Percentiles rank a stretch among this genome's conserved stretches.
Conservation (phyloP, 78 protist species). For the Dictyostelium intermedium region DNA sequence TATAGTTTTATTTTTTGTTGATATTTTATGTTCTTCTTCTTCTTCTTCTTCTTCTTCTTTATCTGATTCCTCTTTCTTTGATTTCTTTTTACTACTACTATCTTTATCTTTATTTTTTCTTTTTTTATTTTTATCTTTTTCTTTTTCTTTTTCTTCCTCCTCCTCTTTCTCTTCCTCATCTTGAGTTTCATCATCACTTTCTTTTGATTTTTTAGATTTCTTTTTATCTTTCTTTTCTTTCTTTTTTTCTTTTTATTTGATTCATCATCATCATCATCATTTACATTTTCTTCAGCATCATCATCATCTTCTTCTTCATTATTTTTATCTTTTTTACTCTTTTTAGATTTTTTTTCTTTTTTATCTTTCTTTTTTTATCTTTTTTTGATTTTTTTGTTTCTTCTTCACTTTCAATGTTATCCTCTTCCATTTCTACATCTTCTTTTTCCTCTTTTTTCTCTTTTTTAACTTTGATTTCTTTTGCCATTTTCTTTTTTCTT, state of each 20-base stretch:
- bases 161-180: background rate
- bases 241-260: background rate
- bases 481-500: background rate
- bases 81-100: background rate
- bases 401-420: background rate
- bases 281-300: slow-evolving; percentile 5
- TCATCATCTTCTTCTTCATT: background rate
- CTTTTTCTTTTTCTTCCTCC: background rate
- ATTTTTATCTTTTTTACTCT: slow-evolving; percentile 11
- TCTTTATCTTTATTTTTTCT: background rate
- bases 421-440: background rate
- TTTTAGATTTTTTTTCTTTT: background rate
- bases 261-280: background rate
- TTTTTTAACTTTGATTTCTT: background rate
- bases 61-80: background rate
- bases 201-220: background rate
- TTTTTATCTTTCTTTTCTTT: background rate
- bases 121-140: slow-evolving; percentile 25
- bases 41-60: background rate
- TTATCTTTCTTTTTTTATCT: background rate
- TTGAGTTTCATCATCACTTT: background rate
- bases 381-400: background rate
- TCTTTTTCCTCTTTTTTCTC: background rate
- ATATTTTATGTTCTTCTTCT: background rate
- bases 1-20: background rate